These are phyloP conservation scores for Garcileccinum viscosum DNA, from an alignment of 1,284 basidiomycete species.

Conservation along the genomic window DNA sequence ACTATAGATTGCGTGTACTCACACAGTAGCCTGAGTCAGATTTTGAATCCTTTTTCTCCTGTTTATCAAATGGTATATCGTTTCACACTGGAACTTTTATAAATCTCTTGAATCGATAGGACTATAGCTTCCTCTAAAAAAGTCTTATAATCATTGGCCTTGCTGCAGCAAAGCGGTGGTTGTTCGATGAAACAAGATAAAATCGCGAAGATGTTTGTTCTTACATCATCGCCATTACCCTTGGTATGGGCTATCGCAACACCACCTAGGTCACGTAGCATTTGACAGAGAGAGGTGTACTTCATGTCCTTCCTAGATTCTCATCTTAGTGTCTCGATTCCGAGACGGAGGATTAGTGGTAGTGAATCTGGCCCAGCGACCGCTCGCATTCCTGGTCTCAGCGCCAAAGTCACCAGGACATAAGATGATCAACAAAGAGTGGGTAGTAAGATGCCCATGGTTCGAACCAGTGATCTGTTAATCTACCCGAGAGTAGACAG, in stretches of 20 bases:
- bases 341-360: no score
- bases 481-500: neutral
- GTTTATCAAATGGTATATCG: neutral
- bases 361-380: neutral
- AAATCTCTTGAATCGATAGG: neutral
- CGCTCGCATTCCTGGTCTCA: neutral
- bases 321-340: no score
- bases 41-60: neutral
- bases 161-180: neutral
- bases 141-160: neutral
- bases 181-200: neutral
- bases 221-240: neutral
- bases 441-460: neutral
- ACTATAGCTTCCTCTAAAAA: neutral
- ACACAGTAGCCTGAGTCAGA: neutral
- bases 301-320: neutral
- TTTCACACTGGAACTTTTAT: neutral
- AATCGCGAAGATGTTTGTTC: neutral
- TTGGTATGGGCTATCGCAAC: neutral
- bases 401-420: neutral
- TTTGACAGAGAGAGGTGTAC: neutral
- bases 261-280: neutral
- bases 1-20: neutral
- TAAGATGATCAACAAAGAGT: neutral
- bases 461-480: neutral